Conservation (phyloP, 345 rosid species). For the Bretschneidera sinensis region DNA sequence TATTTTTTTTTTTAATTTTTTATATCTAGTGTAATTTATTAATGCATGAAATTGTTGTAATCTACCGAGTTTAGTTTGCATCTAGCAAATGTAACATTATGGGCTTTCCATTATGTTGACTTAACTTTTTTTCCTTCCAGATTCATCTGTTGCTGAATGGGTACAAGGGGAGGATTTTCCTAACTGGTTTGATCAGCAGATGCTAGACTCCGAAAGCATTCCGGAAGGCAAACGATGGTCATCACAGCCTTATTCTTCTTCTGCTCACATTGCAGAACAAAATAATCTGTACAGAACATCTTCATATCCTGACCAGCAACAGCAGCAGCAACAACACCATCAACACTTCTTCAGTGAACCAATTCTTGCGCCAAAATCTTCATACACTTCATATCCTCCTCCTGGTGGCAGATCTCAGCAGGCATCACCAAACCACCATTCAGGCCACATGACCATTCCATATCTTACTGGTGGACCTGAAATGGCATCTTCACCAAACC, state of each 20-base stretch:
- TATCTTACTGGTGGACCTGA: conserved; percentile 59
- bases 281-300: conserved; percentile 57
- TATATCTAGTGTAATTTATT: background rate
- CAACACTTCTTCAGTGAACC: conserved; percentile 77
- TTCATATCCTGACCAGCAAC: conserved; percentile 78
- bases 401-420: conserved; percentile 61
- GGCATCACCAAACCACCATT: conserved; percentile 60
- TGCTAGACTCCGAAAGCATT: conserved; percentile 43
- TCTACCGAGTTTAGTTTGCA: background rate
- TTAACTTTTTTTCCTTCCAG: conserved; percentile 29
- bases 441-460: conserved; percentile 46
- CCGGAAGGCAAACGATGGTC: conserved; percentile 64
- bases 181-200: conserved; percentile 57
- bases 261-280: conserved; percentile 40
- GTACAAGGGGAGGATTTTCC: conserved; percentile 54
- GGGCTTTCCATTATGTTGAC: conserved; percentile 4
- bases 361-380: conserved; percentile 66
- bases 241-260: conserved; percentile 56
- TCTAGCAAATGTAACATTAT: background rate
- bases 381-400: conserved; percentile 63
- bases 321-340: conserved; percentile 44
- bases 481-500: conserved; percentile 58
- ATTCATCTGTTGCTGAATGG: conserved; percentile 85
- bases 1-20: too few relatives aligned
- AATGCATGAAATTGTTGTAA: background rate